phyloP scores from a whole-genome alignment of 176 grass and related monocot genomes.

The Carex myosuroides region DNA sequence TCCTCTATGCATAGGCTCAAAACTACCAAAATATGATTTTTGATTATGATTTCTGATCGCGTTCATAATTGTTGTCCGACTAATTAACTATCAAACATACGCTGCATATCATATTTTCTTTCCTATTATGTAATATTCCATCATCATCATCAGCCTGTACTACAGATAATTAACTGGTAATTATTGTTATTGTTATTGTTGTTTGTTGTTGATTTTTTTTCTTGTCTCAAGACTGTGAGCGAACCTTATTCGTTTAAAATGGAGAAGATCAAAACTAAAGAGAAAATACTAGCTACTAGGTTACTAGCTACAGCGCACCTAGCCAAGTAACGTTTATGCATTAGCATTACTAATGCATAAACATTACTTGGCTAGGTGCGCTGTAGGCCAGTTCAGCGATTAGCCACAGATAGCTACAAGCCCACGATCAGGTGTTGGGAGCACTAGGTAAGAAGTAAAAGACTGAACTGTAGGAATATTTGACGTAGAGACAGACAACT shows the following conservation, averaged over 20 bases:
- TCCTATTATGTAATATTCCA: background rate
- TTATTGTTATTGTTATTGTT: too few species aligned
- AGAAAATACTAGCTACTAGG: background rate
- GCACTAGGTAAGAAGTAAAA: background rate
- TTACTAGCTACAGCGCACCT: background rate
- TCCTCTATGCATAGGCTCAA: too few species aligned
- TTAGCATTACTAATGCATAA: too few species aligned
- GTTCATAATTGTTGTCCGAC: background rate
- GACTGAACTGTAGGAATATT: background rate
- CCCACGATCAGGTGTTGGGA: background rate
- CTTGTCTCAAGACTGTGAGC: background rate
- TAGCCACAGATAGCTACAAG: conserved; percentile 8
- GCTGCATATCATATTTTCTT: background rate
- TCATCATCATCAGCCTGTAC: background rate
- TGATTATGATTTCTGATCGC: background rate
- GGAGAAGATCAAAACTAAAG: background rate
- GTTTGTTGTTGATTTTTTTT: background rate
- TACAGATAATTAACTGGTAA: too few species aligned
- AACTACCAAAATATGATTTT: background rate
- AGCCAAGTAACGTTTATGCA: background rate
- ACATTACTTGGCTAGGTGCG: too few species aligned
- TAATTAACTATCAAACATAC: background rate
- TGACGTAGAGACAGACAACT: too few species aligned
- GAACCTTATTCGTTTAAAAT: background rate
- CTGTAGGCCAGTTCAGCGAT: background rate